Percentiles rank a stretch among this genome's conserved stretches.
Evolutionary conservation across 352 stramenopile genomes (phyloP).

Genomic region (Blastocystis hominis): DNA sequence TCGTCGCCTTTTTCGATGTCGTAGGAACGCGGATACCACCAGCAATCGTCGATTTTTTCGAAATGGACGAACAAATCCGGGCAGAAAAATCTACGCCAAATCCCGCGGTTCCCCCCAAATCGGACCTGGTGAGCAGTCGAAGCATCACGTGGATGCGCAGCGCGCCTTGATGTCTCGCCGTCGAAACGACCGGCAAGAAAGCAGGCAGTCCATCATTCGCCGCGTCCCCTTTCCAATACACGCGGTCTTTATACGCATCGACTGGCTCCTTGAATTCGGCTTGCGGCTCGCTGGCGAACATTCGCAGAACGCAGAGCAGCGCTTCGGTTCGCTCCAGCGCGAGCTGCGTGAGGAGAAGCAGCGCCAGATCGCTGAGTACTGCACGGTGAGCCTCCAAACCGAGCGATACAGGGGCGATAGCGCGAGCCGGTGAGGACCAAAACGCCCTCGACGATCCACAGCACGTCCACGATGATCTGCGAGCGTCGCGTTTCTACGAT

Average conservation of each 20-base stretch:
- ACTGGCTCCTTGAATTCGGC: not conserved
- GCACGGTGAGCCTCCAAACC: not conserved
- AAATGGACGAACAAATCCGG: not conserved
- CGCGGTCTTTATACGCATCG: not conserved
- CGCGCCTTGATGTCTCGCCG: not conserved
- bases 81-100: not conserved
- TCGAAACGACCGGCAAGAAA: not conserved
- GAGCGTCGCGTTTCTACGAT: not conserved
- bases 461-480: not conserved
- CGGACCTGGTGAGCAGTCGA: not conserved
- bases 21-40: slow-evolving; percentile 16
- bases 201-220: not conserved
- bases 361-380: not conserved
- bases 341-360: not conserved
- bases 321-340: not conserved
- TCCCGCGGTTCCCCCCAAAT: not conserved
- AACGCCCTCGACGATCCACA: slow-evolving; percentile 3
- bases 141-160: not conserved
- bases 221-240: not conserved
- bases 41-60: not conserved
- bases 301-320: not conserved
- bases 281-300: not conserved
- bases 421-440: not conserved
- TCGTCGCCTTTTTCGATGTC: slow-evolving; percentile 4
- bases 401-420: not conserved